Evolutionary conservation across 768 basidiomycete genomes (phyloP), one percentile per base, ranked within the genome.

Genomic region (Imleria badia): DNA sequence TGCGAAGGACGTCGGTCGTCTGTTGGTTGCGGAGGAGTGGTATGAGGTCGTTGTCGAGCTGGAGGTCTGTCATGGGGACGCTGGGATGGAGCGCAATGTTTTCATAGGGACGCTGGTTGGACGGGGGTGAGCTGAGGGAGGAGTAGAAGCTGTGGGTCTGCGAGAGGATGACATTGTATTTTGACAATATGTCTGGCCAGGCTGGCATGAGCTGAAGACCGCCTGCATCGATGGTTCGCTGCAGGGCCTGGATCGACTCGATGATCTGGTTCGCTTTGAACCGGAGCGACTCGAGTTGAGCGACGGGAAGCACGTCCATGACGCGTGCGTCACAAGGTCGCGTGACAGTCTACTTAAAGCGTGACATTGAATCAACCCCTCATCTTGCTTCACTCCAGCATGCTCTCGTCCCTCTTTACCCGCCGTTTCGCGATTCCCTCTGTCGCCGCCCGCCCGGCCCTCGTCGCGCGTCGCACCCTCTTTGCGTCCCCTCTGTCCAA

Each of bases 151-250:
- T 87, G 65, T 89, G 88, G 0, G 89, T 89, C 63, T 93, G 91
- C 0, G 89, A 89, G 51, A 93, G 80, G 26, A 94, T 78, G 58
- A 90, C 79, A 61, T 86, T 91, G 80, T 92, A 93, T 75, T 91
- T 92, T 14, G 86, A 84, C 50, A 93, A 78, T 51, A 94, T 82
- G 64, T 93, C 91, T 3, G 91, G 91, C 91, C 91, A 93, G 9
- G 87, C 72, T 3, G 86, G 84, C 84, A 91, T 90, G n/a, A 66
- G 75, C 35, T 72, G 73, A 41, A 76, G 78, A 35, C 82, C 76
- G 13, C 79, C 80, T 8, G 74, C 76, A 49, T 89, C 85, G 60
- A 91, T 75, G 8, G 81, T 85, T 48, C 80, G 76, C 52, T 85
- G 84, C 10, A 91, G 75, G 0, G 76, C 74, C 52, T 83, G 75